Conservation (phyloP, 106 monocot genomes). For the Phalaenopsis aphrodite region DNA sequence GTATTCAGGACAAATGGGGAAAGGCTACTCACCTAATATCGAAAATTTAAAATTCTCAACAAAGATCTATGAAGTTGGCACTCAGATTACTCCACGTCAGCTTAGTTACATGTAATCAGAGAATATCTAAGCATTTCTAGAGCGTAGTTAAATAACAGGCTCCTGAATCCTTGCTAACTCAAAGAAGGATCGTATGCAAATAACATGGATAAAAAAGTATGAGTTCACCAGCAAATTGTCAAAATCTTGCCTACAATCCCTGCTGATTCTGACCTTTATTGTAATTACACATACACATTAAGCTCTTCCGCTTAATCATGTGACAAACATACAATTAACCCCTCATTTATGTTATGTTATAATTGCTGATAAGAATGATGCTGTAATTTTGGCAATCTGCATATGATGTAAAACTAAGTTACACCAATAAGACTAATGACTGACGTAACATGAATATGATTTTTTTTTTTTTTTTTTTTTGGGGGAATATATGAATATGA, state of each 20-base stretch:
- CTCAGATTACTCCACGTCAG: not conserved
- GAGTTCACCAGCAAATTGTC: too few relatives aligned
- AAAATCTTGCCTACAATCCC: too few relatives aligned
- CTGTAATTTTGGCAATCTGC: not conserved
- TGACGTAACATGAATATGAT: not conserved
- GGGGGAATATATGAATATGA: not conserved
- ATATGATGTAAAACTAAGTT: not conserved
- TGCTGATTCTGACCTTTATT: too few relatives aligned
- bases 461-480: not conserved
- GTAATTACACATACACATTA: too few relatives aligned
- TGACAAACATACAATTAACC: not conserved
- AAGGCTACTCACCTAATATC: not conserved
- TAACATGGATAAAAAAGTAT: too few relatives aligned
- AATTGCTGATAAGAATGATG: not conserved
- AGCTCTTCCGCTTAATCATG: not conserved
- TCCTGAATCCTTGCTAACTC: not conserved
- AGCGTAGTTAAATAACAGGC: not conserved
- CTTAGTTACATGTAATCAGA: not conserved
- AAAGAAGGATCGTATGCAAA: not conserved
- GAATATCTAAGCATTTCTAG: not conserved
- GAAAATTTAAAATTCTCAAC: not conserved
- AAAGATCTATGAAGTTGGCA: not conserved
- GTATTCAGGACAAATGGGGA: not conserved
- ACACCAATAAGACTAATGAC: not conserved
- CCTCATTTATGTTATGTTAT: not conserved